phyloP scores from a whole-genome alignment of 371 early-diverging fungal species.

The Apophysomyces ossiformis region DNA sequence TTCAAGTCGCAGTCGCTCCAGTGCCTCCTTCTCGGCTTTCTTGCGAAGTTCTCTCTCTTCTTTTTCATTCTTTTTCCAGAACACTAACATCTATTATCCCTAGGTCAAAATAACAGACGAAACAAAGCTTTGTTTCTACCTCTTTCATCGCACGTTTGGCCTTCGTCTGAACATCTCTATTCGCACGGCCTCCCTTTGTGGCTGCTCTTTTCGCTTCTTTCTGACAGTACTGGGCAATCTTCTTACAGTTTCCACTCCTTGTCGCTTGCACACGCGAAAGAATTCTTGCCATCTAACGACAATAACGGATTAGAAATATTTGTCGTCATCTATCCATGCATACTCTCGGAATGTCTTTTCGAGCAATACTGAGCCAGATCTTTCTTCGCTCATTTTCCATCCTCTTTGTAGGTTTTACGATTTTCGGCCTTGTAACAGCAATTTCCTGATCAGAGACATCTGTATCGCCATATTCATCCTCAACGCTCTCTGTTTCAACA shows the following conservation, averaged over 20 bases:
- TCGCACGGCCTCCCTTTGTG: conserved; percentile 48
- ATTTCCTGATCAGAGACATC: conserved; percentile 4
- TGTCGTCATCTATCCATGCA: not conserved
- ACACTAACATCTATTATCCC: conserved; percentile 67
- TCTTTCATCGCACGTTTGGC: conserved; percentile 52
- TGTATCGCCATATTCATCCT: conserved; percentile 11
- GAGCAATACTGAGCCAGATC: conserved; percentile 52
- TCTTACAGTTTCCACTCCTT: conserved; percentile 63
- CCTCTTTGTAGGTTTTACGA: conserved; percentile 19
- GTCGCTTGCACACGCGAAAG: conserved; percentile 57
- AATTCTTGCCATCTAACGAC: conserved; percentile 55
- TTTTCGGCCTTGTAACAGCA: conserved; percentile 1
- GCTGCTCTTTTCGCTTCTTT: conserved; percentile 58
- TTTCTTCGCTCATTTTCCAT: conserved; percentile 37
- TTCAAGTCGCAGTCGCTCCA: conserved; percentile 81
- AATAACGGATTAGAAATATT: not conserved
- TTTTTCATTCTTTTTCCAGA: conserved; percentile 91
- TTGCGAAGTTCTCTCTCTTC: conserved; percentile 91
- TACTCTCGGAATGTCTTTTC: conserved; percentile 54
- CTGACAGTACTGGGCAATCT: conserved; percentile 63
- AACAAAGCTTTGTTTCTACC: conserved; percentile 21
- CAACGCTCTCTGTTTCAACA: not conserved
- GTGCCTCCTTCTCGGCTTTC: conserved; percentile 89
- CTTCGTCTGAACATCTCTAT: conserved; percentile 49
- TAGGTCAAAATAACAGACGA: not conserved